A percentile compares a stretch with the other conserved stretches of the same genome.
phyloP scores from a whole-genome alignment of 345 rosid species.

The Balakata baccata region DNA sequence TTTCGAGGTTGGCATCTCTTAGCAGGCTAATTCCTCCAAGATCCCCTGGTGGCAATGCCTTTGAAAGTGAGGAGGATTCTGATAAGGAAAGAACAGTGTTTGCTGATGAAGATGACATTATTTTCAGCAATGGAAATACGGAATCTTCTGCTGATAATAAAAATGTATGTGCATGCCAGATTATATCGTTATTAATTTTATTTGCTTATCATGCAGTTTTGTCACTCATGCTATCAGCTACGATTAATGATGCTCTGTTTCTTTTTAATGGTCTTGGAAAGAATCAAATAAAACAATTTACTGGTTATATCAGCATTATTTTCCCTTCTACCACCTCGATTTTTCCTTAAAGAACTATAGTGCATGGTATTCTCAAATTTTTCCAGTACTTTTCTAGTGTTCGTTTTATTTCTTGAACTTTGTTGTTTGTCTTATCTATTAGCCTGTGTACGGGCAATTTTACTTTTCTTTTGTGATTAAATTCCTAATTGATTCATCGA shows the following conservation, averaged over 20 bases:
- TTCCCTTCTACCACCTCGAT: too few relatives aligned
- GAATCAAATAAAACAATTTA: not conserved
- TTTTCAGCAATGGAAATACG: constrained; percentile 21
- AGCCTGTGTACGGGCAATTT: too few relatives aligned
- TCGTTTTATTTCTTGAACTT: too few relatives aligned
- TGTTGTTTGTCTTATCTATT: too few relatives aligned
- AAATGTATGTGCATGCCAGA: constrained; percentile 13
- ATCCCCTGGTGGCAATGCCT: constrained; percentile 36
- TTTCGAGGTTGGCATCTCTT: constrained; percentile 39
- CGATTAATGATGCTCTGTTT: not conserved
- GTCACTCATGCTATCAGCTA: too few relatives aligned
- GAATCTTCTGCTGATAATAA: constrained; percentile 28
- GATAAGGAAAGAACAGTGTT: constrained; percentile 49
- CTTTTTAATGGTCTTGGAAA: not conserved
- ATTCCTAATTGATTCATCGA: not conserved
- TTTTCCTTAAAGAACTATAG: too few relatives aligned
- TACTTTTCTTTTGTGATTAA: not conserved
- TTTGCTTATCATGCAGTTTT: constrained; percentile 2
- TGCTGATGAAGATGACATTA: constrained; percentile 35
- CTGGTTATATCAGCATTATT: not conserved
- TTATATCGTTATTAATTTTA: not conserved
- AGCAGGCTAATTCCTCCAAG: constrained; percentile 41
- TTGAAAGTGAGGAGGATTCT: constrained; percentile 39
- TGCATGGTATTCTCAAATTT: too few relatives aligned
- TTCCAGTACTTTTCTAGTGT: too few relatives aligned